Conservation (phyloP, 345 rosid species). For the Salix arbutifolia region DNA sequence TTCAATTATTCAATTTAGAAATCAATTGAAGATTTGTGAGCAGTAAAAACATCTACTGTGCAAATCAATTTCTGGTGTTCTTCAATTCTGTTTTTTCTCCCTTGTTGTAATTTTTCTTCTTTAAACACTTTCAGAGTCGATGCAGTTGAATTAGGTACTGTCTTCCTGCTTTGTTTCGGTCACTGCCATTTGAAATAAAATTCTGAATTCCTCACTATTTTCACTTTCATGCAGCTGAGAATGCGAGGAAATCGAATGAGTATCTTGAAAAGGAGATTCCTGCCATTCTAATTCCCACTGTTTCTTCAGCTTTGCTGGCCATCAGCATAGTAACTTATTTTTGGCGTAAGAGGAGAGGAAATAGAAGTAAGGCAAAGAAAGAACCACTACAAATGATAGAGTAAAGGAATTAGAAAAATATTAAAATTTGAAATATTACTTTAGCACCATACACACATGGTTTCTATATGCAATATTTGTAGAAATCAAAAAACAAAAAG, state of each 20-base stretch:
- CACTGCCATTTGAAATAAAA: background rate
- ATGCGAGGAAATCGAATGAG: background rate
- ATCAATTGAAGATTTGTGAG: too few relatives aligned
- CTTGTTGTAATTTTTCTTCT: too few relatives aligned
- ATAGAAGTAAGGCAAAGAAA: background rate
- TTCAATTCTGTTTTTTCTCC: too few relatives aligned
- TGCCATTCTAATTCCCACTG: background rate
- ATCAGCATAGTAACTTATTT: background rate
- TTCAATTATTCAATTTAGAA: too few relatives aligned
- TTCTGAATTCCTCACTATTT: background rate
- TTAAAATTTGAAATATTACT: too few relatives aligned
- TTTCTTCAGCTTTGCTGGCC: background rate
- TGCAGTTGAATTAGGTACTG: constrained; percentile 18
- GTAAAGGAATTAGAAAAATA: background rate
- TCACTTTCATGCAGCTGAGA: background rate
- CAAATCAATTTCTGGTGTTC: too few relatives aligned
- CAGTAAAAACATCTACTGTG: too few relatives aligned
- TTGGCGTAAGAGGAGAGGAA: background rate
- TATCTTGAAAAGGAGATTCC: background rate
- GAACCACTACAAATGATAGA: background rate
- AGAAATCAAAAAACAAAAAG: too few relatives aligned
- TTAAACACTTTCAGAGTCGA: background rate
- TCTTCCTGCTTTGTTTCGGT: background rate
- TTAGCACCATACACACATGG: too few relatives aligned
- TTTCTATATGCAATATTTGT: too few relatives aligned